These are phyloP conservation scores for Ophidiomyces ophidiicola DNA, from an alignment of 2,329 filamentous ascomycete genomes.

Conservation along the genomic window DNA sequence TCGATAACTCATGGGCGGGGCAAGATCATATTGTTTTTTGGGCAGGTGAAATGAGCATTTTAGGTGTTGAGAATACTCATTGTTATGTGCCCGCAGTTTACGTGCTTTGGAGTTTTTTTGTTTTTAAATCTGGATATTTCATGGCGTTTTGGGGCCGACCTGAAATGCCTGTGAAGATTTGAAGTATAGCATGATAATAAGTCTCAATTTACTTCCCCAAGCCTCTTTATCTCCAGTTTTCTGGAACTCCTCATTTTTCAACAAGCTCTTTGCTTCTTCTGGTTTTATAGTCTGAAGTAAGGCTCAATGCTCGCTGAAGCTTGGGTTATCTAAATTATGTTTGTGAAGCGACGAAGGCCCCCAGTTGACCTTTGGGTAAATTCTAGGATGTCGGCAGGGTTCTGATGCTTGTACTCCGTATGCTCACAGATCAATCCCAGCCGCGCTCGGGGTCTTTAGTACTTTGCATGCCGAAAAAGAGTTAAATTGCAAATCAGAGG, in stretches of 20 bases:
- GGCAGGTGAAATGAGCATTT: constrained; percentile 3
- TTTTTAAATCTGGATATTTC: neutral
- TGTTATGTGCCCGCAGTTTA: neutral
- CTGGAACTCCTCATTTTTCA: neutral
- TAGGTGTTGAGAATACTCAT: constrained; percentile 2
- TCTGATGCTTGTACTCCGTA: no score
- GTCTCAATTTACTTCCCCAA: neutral
- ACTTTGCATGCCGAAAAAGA: no score
- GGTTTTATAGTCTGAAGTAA: no score
- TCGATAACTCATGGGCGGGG: no score
- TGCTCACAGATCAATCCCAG: neutral
- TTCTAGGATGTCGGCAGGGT: no score
- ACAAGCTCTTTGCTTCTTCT: neutral
- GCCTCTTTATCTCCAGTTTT: neutral
- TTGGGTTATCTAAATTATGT: no score
- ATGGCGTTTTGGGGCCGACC: constrained; percentile 1
- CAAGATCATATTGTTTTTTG: neutral
- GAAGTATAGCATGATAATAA: neutral
- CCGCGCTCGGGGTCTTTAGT: no score
- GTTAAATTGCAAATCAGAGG: neutral
- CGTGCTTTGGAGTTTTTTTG: neutral
- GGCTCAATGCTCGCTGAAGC: no score
- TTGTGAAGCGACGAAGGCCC: no score
- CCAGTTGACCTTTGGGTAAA: no score
- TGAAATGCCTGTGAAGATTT: no score